Evolutionary conservation across 2,329 filamentous ascomycete genomes (phyloP).

Genomic region (Colletotrichum nymphaeae): DNA sequence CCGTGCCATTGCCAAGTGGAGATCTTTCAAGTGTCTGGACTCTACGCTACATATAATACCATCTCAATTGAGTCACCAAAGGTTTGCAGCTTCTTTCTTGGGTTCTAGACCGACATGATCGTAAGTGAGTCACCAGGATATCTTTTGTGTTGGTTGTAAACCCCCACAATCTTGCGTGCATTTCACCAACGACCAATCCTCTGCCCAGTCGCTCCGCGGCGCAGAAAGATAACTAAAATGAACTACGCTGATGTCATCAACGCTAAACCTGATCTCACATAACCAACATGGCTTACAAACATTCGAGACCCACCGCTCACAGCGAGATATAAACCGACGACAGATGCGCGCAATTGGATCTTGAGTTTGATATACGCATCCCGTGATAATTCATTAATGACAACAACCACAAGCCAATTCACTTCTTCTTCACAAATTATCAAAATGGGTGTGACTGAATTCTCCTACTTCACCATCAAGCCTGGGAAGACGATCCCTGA

Average conservation of each 20-base stretch:
- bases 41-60: background rate
- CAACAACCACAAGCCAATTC: background rate
- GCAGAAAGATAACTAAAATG: background rate
- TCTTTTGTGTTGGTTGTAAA: background rate
- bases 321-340: background rate
- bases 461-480: conserved; percentile 38
- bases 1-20: background rate
- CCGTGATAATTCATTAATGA: background rate
- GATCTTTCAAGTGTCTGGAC: background rate
- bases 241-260: background rate
- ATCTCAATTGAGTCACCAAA: background rate
- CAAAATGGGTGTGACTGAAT: conserved; percentile 38
- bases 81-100: background rate
- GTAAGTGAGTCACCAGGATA: background rate
- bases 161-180: background rate
- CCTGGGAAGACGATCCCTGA: conserved; percentile 34
- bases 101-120: background rate
- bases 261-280: background rate
- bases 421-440: background rate
- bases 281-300: background rate
- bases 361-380: background rate
- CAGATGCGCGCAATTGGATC: background rate
- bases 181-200: background rate
- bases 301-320: background rate
- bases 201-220: too few species aligned